Evolutionary conservation across 495 filamentous ascomycete genomes (phyloP).

Genomic region (Echria macrotheca): DNA sequence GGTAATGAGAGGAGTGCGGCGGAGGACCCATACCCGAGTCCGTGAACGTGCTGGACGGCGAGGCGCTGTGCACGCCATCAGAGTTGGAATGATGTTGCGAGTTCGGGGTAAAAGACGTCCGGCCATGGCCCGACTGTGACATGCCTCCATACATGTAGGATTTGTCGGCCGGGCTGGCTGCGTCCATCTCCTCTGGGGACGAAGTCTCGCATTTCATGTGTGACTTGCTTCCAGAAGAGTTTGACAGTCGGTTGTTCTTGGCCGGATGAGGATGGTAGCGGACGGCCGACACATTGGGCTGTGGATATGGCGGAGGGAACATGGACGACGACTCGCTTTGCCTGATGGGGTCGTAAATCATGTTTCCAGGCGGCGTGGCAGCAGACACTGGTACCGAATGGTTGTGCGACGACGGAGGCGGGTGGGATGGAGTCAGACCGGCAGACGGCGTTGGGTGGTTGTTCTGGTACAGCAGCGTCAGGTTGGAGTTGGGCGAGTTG

Average conservation of each 20-base stretch:
- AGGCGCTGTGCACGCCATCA: slow-evolving; percentile 27
- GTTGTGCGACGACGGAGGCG: background rate
- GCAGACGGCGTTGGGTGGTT: slow-evolving; percentile 19
- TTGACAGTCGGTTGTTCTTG: slow-evolving; percentile 19
- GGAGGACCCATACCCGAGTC: slow-evolving; percentile 14
- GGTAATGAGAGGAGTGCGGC: slow-evolving; percentile 12
- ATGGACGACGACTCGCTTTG: slow-evolving; percentile 39
- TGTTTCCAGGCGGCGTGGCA: slow-evolving; percentile 43
- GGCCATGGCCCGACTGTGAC: slow-evolving; percentile 12
- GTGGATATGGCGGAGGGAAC: slow-evolving; percentile 41
- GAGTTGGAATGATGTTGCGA: slow-evolving; percentile 31
- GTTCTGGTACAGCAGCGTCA: slow-evolving; percentile 66
- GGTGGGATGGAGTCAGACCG: slow-evolving; percentile 16
- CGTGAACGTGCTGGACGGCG: slow-evolving; percentile 29
- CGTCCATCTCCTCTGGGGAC: slow-evolving; percentile 26
- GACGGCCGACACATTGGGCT: slow-evolving; percentile 40
- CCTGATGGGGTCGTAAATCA: slow-evolving; percentile 49
- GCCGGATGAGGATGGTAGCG: slow-evolving; percentile 30
- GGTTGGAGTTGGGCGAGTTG: slow-evolving; percentile 72
- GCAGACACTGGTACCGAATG: slow-evolving; percentile 28
- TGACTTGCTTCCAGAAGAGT: slow-evolving; percentile 32
- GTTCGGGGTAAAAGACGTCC: slow-evolving; percentile 18
- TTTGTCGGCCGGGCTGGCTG: slow-evolving; percentile 17
- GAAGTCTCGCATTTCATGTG: slow-evolving; percentile 33
- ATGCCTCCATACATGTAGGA: slow-evolving; percentile 23